Conservation (phyloP, 257 asterid genomes). For the Fraxinus anomala region DNA sequence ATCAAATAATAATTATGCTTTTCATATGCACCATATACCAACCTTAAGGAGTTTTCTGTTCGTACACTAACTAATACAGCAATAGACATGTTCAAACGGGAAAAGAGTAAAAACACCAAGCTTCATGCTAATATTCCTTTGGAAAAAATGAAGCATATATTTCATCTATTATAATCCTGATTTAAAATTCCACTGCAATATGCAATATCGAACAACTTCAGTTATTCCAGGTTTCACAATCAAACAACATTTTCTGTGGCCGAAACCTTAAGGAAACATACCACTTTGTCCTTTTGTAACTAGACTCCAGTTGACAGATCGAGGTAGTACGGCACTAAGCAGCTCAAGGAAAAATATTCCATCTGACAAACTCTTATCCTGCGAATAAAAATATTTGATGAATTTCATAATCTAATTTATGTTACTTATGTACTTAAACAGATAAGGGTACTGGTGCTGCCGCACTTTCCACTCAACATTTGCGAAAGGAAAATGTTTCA, state of each 20-base stretch:
- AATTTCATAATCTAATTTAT: not conserved
- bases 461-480: not conserved
- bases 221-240: not conserved
- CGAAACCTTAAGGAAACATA: constrained; percentile 26
- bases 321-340: constrained; percentile 91
- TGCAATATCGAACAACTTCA: not conserved
- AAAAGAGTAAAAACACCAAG: too few species aligned
- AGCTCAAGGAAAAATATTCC: constrained; percentile 91
- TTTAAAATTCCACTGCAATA: not conserved
- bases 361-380: constrained; percentile 87
- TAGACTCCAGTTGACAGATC: constrained; percentile 97
- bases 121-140: not conserved
- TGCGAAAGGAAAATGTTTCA: constrained; percentile 7
- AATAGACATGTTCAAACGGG: too few species aligned
- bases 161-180: not conserved
- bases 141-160: not conserved
- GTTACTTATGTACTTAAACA: too few species aligned
- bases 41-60: not conserved
- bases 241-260: not conserved
- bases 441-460: not conserved
- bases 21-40: not conserved
- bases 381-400: constrained; percentile 27
- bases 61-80: not conserved
- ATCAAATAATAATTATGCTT: too few species aligned
- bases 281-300: constrained; percentile 90